These are phyloP conservation scores for Penicillium cinerascens DNA, from an alignment of 495 filamentous ascomycete genomes.

Conservation along the genomic window DNA sequence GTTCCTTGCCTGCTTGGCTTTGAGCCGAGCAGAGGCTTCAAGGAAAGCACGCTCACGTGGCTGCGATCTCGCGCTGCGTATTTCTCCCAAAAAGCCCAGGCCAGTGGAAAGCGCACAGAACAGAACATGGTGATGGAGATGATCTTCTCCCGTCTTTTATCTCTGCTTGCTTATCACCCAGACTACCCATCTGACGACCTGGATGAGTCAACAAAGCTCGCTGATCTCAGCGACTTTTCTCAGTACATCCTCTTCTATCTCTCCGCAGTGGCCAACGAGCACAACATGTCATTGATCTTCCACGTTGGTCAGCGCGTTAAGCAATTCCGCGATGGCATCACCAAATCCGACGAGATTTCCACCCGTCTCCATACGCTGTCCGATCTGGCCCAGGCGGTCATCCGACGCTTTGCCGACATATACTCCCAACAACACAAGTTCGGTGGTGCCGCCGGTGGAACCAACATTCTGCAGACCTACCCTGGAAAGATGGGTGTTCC, in stretches of 20 bases:
- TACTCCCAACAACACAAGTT: conserved; percentile 49
- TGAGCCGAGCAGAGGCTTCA: conserved; percentile 69
- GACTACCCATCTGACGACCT: conserved; percentile 62
- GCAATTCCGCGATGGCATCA: conserved; percentile 76
- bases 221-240: conserved; percentile 73
- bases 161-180: conserved; percentile 88
- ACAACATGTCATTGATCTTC: conserved; percentile 84
- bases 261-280: conserved; percentile 72
- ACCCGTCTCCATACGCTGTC: conserved; percentile 74
- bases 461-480: conserved; percentile 73
- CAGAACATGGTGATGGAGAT: conserved; percentile 70
- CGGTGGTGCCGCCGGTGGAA: conserved; percentile 57
- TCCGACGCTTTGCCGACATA: conserved; percentile 71
- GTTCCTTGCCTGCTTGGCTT: conserved; percentile 87
- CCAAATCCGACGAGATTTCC: conserved; percentile 49
- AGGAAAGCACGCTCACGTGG: conserved; percentile 78
- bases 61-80: conserved; percentile 67
- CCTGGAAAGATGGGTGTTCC: conserved; percentile 80
- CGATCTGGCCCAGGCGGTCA: conserved; percentile 79
- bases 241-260: conserved; percentile 90
- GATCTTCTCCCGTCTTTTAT: conserved; percentile 79
- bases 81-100: conserved; percentile 40
- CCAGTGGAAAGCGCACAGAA: conserved; percentile 39
- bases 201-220: conserved; percentile 52
- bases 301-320: conserved; percentile 92